Percentiles rank a stretch among this genome's conserved stretches.
Conservation (phyloP, 2,329 filamentous ascomycete species). For the Aspergillus oerlinghausenensis region DNA sequence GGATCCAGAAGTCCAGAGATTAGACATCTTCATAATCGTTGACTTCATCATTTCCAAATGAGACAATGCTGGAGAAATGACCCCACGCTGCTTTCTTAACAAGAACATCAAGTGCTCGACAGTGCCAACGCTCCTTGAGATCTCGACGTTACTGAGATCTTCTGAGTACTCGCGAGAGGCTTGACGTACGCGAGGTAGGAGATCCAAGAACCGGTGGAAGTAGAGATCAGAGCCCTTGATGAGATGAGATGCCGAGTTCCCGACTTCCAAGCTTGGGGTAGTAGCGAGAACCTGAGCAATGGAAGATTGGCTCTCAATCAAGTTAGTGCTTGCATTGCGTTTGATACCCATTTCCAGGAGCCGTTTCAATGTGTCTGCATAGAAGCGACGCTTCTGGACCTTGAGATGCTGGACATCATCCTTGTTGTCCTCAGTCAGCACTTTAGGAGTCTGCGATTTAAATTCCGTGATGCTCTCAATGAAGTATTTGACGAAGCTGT, state of each 20-base stretch:
- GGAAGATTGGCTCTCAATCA: slow-evolving; percentile 68
- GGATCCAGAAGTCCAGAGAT: slow-evolving; percentile 28
- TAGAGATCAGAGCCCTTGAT: slow-evolving; percentile 59
- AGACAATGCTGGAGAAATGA: slow-evolving; percentile 29
- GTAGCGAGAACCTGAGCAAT: slow-evolving; percentile 65
- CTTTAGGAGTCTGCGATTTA: slow-evolving; percentile 74
- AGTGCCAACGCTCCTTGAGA: slow-evolving; percentile 72
- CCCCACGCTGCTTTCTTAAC: slow-evolving; percentile 36
- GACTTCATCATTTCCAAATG: slow-evolving; percentile 27
- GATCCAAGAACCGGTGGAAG: slow-evolving; percentile 73
- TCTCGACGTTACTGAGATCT: slow-evolving; percentile 77
- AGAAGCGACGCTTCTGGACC: slow-evolving; percentile 80
- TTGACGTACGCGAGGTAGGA: slow-evolving; percentile 64
- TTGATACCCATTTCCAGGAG: slow-evolving; percentile 86
- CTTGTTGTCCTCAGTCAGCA: slow-evolving; percentile 84
- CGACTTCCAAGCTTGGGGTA: slow-evolving; percentile 38
- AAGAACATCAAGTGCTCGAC: slow-evolving; percentile 76
- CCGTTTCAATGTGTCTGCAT: slow-evolving; percentile 79
- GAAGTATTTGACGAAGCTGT: slow-evolving; percentile 65
- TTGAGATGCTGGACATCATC: slow-evolving; percentile 82
- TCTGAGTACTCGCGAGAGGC: slow-evolving; percentile 70
- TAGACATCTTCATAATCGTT: slow-evolving; percentile 28
- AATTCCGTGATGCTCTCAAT: slow-evolving; percentile 66
- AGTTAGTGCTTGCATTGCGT: slow-evolving; percentile 70
- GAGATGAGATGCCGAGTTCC: slow-evolving; percentile 13